Conservation (phyloP, 129 eudicot species). For the Lonicera japonica region DNA sequence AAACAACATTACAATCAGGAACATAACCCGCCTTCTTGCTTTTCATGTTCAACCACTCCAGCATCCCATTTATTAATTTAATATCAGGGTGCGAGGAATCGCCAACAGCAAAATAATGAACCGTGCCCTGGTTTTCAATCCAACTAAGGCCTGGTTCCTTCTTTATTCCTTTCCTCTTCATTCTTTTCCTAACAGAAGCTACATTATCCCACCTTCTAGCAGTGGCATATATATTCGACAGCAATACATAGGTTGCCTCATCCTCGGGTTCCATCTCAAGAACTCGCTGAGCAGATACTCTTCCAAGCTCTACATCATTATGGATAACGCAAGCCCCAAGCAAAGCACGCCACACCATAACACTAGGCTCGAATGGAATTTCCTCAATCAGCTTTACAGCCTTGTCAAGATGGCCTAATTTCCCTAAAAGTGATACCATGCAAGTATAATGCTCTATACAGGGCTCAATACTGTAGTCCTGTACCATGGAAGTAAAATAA, state of each 20-base stretch:
- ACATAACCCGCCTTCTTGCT: constrained; percentile 39
- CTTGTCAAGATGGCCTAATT: constrained; percentile 53
- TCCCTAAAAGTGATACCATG: too few relatives aligned
- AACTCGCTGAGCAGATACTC: constrained; percentile 44
- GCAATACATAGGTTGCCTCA: constrained; percentile 54
- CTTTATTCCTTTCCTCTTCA: constrained; percentile 65
- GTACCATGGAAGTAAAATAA: constrained; percentile 47
- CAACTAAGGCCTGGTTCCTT: constrained; percentile 84
- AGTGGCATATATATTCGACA: too few relatives aligned
- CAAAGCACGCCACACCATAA: constrained; percentile 83
- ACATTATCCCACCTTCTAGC: constrained; percentile 76
- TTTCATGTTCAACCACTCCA: constrained; percentile 65
- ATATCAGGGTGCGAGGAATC: constrained; percentile 64
- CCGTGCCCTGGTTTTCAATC: constrained; percentile 61
- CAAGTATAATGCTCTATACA: constrained; percentile 75
- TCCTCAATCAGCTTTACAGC: constrained; percentile 49
- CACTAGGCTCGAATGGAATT: constrained; percentile 63
- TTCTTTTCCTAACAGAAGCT: constrained; percentile 59
- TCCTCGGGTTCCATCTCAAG: constrained; percentile 75
- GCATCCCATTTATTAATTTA: constrained; percentile 63
- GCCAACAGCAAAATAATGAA: constrained; percentile 68
- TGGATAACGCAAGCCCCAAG: constrained; percentile 76
- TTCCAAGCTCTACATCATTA: constrained; percentile 60
- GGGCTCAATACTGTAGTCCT: constrained; percentile 46
- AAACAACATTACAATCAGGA: constrained; percentile 46